Evolutionary conservation across 257 asterid genomes (phyloP).

Genomic region (Gentiana macrophylla): DNA sequence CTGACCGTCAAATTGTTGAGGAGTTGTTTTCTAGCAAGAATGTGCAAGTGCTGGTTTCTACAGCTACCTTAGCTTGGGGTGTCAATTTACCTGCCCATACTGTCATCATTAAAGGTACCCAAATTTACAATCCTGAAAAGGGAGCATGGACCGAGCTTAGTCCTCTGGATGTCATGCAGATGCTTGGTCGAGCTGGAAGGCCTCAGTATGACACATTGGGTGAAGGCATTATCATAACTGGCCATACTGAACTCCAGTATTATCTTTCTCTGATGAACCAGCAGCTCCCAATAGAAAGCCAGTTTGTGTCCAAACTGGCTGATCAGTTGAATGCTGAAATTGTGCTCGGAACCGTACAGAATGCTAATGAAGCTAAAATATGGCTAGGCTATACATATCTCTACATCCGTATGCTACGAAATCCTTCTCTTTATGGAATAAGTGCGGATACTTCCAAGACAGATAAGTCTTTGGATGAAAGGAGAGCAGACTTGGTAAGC

Average conservation of each 20-base stretch:
- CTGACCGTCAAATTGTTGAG: slow-evolving; percentile 23
- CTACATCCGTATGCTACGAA: slow-evolving; percentile 24
- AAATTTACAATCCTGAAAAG: slow-evolving; percentile 26
- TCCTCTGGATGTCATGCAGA: slow-evolving; percentile 33
- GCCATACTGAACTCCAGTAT: slow-evolving; percentile 22
- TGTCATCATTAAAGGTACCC: slow-evolving; percentile 29
- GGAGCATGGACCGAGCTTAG: slow-evolving; percentile 30
- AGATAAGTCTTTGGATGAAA: slow-evolving; percentile 13
- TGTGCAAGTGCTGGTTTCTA: slow-evolving; percentile 35
- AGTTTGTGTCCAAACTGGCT: slow-evolving; percentile 29
- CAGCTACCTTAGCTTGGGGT: slow-evolving; percentile 34
- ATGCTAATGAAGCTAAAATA: slow-evolving; percentile 26
- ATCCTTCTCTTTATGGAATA: slow-evolving; percentile 28
- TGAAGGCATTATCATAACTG: slow-evolving; percentile 25
- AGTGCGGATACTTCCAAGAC: slow-evolving; percentile 17
- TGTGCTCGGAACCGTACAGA: slow-evolving; percentile 30
- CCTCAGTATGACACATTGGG: slow-evolving; percentile 30
- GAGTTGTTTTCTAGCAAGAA: slow-evolving; percentile 21
- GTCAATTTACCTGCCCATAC: slow-evolving; percentile 35
- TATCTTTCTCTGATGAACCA: slow-evolving; percentile 29
- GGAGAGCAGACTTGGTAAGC: slow-evolving; percentile 13
- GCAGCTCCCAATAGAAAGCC: slow-evolving; percentile 30
- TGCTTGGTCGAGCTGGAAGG: slow-evolving; percentile 34
- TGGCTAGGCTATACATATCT: slow-evolving; percentile 31
- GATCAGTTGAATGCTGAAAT: slow-evolving; percentile 33